Conservation (phyloP, 1,139 yeast genomes). For the Nakaseomyces nivariensis region DNA sequence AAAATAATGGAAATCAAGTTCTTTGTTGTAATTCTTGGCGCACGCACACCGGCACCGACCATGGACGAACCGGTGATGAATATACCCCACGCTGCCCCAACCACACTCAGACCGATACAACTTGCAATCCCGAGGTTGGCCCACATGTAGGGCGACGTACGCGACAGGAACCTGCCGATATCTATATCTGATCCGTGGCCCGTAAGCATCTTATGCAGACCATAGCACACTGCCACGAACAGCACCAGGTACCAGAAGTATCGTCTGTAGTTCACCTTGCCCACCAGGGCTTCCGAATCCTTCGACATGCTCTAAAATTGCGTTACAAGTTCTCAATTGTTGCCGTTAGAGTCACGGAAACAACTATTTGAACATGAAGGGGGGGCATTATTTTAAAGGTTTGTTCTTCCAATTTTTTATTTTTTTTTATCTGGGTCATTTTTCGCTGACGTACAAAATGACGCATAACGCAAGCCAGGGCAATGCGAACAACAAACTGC, state of each 20-base stretch:
- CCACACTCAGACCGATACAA: slow-evolving; percentile 89
- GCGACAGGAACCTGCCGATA: slow-evolving; percentile 75
- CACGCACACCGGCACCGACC: slow-evolving; percentile 95
- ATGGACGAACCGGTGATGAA: slow-evolving; percentile 92
- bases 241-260: slow-evolving; percentile 14
- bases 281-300: slow-evolving; percentile 4
- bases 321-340: no score
- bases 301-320: background rate
- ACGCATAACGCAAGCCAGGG: no score
- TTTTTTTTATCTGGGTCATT: no score
- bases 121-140: slow-evolving; percentile 84
- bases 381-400: no score
- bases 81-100: slow-evolving; percentile 99
- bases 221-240: slow-evolving; percentile 20
- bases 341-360: no score
- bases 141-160: slow-evolving; percentile 96
- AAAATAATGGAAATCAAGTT: slow-evolving; percentile 92
- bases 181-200: slow-evolving; percentile 88
- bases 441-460: no score
- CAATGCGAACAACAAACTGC: no score
- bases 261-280: slow-evolving; percentile 11
- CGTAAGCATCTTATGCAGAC: slow-evolving; percentile 67
- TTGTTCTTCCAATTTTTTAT: no score
- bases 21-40: slow-evolving; percentile 95
- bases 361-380: no score